Evolutionary conservation across 192 early-diverging fungal genomes (phyloP).

Genomic region (Podila clonocystis): DNA sequence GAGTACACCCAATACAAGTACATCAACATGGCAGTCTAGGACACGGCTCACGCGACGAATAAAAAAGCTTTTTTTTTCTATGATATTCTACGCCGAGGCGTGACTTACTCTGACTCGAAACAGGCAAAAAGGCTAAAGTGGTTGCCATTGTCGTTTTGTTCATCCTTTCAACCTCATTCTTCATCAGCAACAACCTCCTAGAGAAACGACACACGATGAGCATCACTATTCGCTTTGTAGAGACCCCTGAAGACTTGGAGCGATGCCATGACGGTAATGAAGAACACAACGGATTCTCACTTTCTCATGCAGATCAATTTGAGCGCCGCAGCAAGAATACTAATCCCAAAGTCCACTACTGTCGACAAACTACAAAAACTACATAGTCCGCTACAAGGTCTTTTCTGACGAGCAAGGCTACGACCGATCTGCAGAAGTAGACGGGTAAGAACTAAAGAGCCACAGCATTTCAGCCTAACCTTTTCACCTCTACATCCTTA

Average conservation of each 20-base stretch:
- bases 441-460: slow-evolving; percentile 24
- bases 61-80: too few relatives aligned
- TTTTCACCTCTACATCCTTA: too few relatives aligned
- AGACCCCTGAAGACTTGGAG: slow-evolving; percentile 31
- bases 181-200: too few relatives aligned
- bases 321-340: neutral
- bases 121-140: too few relatives aligned
- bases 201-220: slow-evolving; percentile 9
- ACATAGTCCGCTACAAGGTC: slow-evolving; percentile 37
- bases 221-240: slow-evolving; percentile 25
- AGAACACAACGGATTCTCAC: neutral
- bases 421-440: slow-evolving; percentile 27
- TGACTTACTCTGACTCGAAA: too few relatives aligned
- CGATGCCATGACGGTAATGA: slow-evolving; percentile 40
- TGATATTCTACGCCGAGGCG: too few relatives aligned
- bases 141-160: too few relatives aligned
- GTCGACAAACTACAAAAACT: neutral
- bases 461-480: too few relatives aligned
- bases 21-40: slow-evolving; percentile 60
- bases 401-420: slow-evolving; percentile 49
- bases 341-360: neutral
- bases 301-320: neutral
- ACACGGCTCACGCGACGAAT: too few relatives aligned
- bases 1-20: slow-evolving; percentile 78
- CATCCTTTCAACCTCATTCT: too few relatives aligned